These are phyloP conservation scores for Phytopythium chamaehyphon DNA, from an alignment of 352 stramenopile species.

Conservation along the genomic window DNA sequence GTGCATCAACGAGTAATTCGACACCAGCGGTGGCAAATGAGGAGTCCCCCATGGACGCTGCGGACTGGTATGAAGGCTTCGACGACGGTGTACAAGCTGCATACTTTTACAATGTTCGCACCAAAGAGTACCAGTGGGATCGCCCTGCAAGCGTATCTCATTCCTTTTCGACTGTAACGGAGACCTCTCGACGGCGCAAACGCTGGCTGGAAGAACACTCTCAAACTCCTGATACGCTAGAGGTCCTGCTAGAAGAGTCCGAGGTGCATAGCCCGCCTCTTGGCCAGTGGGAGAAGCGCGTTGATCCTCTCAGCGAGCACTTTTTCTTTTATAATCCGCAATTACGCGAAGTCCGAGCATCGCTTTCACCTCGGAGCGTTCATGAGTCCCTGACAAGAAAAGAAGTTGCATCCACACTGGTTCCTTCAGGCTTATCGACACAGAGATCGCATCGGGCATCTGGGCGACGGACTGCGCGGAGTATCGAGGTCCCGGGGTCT, in stretches of 20 bases:
- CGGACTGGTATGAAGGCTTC: slow-evolving; percentile 68
- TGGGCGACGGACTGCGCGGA: slow-evolving; percentile 19
- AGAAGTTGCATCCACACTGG: no score
- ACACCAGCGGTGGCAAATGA: neutral
- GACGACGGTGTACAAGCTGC: slow-evolving; percentile 58
- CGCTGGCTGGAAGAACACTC: slow-evolving; percentile 52
- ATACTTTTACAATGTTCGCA: slow-evolving; percentile 78
- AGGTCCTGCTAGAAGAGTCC: slow-evolving; percentile 28
- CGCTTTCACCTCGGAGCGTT: slow-evolving; percentile 54
- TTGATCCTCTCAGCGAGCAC: slow-evolving; percentile 59
- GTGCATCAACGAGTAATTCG: neutral
- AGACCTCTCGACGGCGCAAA: slow-evolving; percentile 31
- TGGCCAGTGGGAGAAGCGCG: slow-evolving; percentile 59
- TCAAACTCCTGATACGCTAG: slow-evolving; percentile 20
- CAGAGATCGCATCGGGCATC: slow-evolving; percentile 19
- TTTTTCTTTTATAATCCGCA: slow-evolving; percentile 63
- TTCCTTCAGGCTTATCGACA: slow-evolving; percentile 9
- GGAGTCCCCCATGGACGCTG: neutral
- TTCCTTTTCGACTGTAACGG: slow-evolving; percentile 34
- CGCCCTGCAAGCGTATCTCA: slow-evolving; percentile 27
- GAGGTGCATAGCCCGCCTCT: slow-evolving; percentile 22
- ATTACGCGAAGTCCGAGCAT: slow-evolving; percentile 40
- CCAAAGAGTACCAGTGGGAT: slow-evolving; percentile 78
- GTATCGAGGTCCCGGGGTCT: slow-evolving; percentile 4
- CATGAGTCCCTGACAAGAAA: slow-evolving; percentile 22